Evolutionary conservation across 768 basidiomycete genomes (phyloP).

Genomic region (Hydnomerulius pinastri): DNA sequence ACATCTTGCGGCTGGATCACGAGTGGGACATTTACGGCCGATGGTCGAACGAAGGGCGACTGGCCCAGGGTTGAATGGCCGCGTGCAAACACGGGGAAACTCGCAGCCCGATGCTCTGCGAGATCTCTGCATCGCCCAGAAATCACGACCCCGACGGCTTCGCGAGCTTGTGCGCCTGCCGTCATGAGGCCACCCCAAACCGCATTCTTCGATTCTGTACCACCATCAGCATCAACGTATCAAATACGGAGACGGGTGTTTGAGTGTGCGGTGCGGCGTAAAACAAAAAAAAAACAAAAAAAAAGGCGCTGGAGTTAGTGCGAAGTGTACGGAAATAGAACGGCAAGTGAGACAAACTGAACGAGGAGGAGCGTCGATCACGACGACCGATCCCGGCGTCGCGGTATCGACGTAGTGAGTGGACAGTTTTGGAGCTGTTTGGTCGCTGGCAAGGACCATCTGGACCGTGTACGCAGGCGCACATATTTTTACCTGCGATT

Average conservation of each 20-base stretch:
- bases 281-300: neutral
- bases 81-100: constrained; percentile 82
- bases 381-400: constrained; percentile 61
- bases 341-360: constrained; percentile 27
- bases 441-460: constrained; percentile 68
- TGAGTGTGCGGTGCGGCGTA: neutral
- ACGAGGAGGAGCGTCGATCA: constrained; percentile 79
- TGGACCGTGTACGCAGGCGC: constrained; percentile 87
- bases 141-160: constrained; percentile 74
- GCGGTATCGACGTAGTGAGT: constrained; percentile 85
- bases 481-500: constrained; percentile 50
- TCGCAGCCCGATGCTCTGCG: constrained; percentile 66
- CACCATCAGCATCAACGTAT: constrained; percentile 2
- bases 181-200: constrained; percentile 96
- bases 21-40: constrained; percentile 71
- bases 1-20: constrained; percentile 38
- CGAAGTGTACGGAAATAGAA: neutral
- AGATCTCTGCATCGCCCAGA: constrained; percentile 86
- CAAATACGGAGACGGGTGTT: neutral
- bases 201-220: constrained; percentile 68
- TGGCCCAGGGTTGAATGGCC: constrained; percentile 86
- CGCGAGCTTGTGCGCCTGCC: constrained; percentile 74
- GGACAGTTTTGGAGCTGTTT: constrained; percentile 59
- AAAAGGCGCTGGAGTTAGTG: neutral
- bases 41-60: constrained; percentile 79